Evolutionary conservation across 495 filamentous ascomycete genomes (phyloP), one percentile per base, ranked within the genome.

Genomic region (Neohortaea acidophila): DNA sequence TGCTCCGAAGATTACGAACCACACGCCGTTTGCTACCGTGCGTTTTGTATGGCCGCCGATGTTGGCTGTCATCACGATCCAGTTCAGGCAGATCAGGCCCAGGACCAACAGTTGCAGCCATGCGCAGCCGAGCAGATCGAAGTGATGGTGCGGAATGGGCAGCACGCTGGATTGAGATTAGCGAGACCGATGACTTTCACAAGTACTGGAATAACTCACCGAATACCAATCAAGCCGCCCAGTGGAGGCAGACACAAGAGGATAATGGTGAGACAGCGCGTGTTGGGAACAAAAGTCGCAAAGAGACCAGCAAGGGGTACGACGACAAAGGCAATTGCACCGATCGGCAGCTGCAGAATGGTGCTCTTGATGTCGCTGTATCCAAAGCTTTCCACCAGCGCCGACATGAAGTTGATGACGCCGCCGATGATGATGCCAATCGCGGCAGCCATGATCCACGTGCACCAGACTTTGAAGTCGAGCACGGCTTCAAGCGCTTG

Each of bases 331-430:
- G 52, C 46, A 22, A 55, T 41, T 4, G 48, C 52, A 17, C 52
- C 52, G 12, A 38, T 47, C 2, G 38, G 37, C 2, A 41, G 23
- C 33, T 46, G 43, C 18, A 41, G 18, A 12, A 46, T 13, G 10
- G 31, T 41, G 8, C 37, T 24, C 5, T 37, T 19, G 31, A 46
- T 2, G 20, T 12, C 18, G 9, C 21, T 29, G 28, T 39, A 79
- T 10, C 70, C 69, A 34, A 77, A 68, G 31, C 60, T 65, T 7
- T 56, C 51, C 44, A 79, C 73, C 4, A 79, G 52, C 13, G 66
- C 73, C 9, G n/a, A 22, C 13, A 22, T 36, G 28, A 47, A 47
- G 30, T 42, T 43, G 2, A 33, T 36, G 2, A 47, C 39, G 13
- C 39, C 33, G 21, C 44, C 44, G 28, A 42, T 47, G 19, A 47